Conservation (phyloP, 2,329 filamentous ascomycete genomes). For the Colletotrichum falcatum region DNA sequence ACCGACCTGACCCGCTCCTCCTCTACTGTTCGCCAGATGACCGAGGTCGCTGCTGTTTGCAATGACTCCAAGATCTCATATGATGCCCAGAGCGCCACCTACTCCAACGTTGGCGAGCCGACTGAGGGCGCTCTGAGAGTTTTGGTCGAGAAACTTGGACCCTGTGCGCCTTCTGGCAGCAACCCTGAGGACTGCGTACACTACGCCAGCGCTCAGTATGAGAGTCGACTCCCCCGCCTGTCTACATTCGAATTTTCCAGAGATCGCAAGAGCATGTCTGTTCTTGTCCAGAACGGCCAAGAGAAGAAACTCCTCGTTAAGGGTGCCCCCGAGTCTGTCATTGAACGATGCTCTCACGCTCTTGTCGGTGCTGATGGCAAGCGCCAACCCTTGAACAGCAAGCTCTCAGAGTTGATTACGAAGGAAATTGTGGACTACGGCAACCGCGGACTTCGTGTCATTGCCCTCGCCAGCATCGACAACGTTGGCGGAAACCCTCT, state of each 20-base stretch:
- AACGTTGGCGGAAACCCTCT: slow-evolving; percentile 78
- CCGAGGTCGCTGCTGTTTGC: slow-evolving; percentile 79
- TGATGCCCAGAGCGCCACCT: slow-evolving; percentile 79
- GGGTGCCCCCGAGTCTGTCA: slow-evolving; percentile 92
- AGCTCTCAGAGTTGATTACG: slow-evolving; percentile 76
- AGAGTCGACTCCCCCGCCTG: slow-evolving; percentile 78
- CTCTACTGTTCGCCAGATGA: slow-evolving; percentile 82
- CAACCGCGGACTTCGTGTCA: slow-evolving; percentile 92
- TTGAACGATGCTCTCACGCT: slow-evolving; percentile 89
- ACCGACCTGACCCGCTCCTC: slow-evolving; percentile 78
- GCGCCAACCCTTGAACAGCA: slow-evolving; percentile 77
- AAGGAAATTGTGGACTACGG: slow-evolving; percentile 91
- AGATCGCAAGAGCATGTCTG: slow-evolving; percentile 99
- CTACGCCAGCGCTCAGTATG: slow-evolving; percentile 86
- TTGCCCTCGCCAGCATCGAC: slow-evolving; percentile 89
- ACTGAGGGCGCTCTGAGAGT: slow-evolving; percentile 94
- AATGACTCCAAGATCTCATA: slow-evolving; percentile 89
- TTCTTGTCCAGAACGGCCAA: slow-evolving; percentile 79
- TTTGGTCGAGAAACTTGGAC: slow-evolving; percentile 94
- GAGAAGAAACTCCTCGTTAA: slow-evolving; percentile 91
- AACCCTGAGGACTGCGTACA: slow-evolving; percentile 76
- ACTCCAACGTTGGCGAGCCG: slow-evolving; percentile 89
- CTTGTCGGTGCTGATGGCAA: slow-evolving; percentile 83
- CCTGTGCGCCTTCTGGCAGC: slow-evolving; percentile 70
- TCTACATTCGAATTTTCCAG: slow-evolving; percentile 97